Percentiles rank a stretch among this genome's conserved stretches.
Conservation (phyloP, 2,329 filamentous ascomycete genomes). For the Colletotrichum tamarilloi region DNA sequence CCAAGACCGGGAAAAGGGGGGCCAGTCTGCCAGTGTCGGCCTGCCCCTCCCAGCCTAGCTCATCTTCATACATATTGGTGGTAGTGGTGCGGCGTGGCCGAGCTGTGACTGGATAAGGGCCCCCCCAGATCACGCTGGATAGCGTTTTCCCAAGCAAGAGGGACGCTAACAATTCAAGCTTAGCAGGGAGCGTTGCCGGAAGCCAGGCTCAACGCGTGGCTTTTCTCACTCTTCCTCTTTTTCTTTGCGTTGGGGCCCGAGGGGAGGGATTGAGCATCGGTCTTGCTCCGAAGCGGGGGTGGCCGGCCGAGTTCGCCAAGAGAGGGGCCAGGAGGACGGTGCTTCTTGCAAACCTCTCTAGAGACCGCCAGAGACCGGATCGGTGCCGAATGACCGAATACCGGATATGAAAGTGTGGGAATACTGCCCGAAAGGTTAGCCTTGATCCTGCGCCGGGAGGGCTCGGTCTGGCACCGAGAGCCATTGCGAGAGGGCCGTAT, state of each 20-base stretch:
- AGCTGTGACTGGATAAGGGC: not conserved
- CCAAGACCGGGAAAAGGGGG: conserved; percentile 8
- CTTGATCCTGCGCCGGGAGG: not conserved
- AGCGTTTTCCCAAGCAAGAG: conserved; percentile 6
- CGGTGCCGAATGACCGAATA: conserved; percentile 7
- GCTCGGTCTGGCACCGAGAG: not conserved
- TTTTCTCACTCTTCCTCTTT: not conserved
- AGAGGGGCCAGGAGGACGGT: not conserved
- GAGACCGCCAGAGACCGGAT: not conserved
- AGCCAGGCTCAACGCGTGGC: conserved; percentile 14
- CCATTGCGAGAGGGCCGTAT: not conserved
- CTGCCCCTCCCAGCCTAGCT: conserved; percentile 13
- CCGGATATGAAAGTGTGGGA: not conserved
- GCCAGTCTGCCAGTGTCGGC: not conserved
- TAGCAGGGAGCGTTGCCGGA: conserved; percentile 9
- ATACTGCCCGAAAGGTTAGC: not conserved
- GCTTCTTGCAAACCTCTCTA: not conserved
- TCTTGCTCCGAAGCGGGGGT: not conserved
- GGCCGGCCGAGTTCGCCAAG: conserved; percentile 10
- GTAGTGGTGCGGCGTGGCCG: conserved; percentile 3
- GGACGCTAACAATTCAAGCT: conserved; percentile 34
- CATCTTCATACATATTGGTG: not conserved
- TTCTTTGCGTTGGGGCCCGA: too few species aligned
- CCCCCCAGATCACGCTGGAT: conserved; percentile 1
- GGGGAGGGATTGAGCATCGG: not conserved